Conservation (phyloP, 2,329 filamentous ascomycete genomes). For the Nemania sp. region DNA sequence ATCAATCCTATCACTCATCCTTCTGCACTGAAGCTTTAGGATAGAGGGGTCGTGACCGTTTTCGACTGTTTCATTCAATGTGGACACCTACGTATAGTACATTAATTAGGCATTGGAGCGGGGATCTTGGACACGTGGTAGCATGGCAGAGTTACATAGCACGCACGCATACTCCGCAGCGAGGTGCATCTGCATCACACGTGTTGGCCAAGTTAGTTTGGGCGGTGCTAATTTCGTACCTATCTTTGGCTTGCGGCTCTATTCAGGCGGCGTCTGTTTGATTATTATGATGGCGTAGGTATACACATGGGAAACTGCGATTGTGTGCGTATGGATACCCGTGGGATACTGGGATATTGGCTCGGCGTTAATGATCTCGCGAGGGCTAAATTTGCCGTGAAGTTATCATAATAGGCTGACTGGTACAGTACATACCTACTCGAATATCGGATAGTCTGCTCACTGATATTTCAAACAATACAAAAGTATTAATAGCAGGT, state of each 20-base stretch:
- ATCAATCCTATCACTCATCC: background rate
- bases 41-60: conserved; percentile 3
- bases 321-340: background rate
- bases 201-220: conserved; percentile 7
- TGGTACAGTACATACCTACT: too few relatives aligned
- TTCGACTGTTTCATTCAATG: conserved; percentile 5
- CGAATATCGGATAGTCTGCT: too few relatives aligned
- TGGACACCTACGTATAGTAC: background rate
- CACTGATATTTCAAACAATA: too few relatives aligned
- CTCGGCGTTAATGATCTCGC: too few relatives aligned
- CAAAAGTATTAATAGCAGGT: too few relatives aligned
- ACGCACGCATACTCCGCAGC: too few relatives aligned
- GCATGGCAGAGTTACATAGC: conserved; percentile 14
- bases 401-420: too few relatives aligned
- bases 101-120: background rate
- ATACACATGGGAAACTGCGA: too few relatives aligned
- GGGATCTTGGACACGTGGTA: conserved; percentile 14
- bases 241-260: conserved; percentile 7
- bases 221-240: conserved; percentile 13
- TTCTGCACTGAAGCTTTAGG: background rate
- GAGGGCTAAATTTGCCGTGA: too few relatives aligned
- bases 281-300: too few relatives aligned
- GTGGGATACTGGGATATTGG: background rate
- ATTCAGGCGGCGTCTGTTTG: background rate
- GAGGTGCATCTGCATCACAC: conserved; percentile 23